These are phyloP conservation scores for Schwanniomyces occidentalis DNA, from an alignment of 805 yeast genomes.

Conservation along the genomic window DNA sequence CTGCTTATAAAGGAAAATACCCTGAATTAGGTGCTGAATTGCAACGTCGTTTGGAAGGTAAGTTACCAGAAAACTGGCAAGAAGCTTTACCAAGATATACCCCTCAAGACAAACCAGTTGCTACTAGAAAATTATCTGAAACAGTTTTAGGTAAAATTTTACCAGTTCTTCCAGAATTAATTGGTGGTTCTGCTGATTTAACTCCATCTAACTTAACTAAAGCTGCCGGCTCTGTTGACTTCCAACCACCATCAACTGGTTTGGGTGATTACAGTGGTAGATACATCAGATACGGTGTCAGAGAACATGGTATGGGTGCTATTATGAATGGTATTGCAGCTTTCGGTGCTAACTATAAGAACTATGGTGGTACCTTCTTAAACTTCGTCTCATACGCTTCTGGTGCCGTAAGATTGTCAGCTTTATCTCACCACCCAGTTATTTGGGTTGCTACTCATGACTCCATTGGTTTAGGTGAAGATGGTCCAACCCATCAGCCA, in stretches of 20 bases:
- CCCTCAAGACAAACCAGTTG: slow-evolving; percentile 76
- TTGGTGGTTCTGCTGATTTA: slow-evolving; percentile 98
- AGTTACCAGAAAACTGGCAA: slow-evolving; percentile 84
- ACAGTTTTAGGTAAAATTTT: slow-evolving; percentile 63
- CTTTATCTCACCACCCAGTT: slow-evolving; percentile 79
- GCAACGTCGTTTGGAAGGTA: slow-evolving; percentile 70
- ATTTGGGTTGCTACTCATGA: slow-evolving; percentile 90
- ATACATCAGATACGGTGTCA: slow-evolving; percentile 95
- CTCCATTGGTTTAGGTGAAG: slow-evolving; percentile 89
- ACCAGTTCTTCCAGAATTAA: slow-evolving; percentile 74
- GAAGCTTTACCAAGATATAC: slow-evolving; percentile 75
- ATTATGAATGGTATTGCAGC: slow-evolving; percentile 97
- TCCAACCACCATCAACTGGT: slow-evolving; percentile 82
- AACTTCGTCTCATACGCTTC: slow-evolving; percentile 85
- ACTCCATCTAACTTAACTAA: slow-evolving; percentile 96
- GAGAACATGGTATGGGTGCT: slow-evolving; percentile 99
- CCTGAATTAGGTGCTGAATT: slow-evolving; percentile 81
- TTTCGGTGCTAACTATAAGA: slow-evolving; percentile 79
- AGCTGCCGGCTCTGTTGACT: slow-evolving; percentile 79
- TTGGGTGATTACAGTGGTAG: slow-evolving; percentile 89
- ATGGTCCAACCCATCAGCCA: slow-evolving; percentile 94
- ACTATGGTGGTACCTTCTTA: slow-evolving; percentile 97
- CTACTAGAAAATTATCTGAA: slow-evolving; percentile 94
- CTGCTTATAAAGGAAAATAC: slow-evolving; percentile 62
- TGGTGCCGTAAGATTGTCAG: slow-evolving; percentile 85